A percentile compares a stretch with the other conserved stretches of the same genome.
These are phyloP conservation scores for Sapria himalayana DNA, from an alignment of 345 rosid genomes.

Conservation along the genomic window DNA sequence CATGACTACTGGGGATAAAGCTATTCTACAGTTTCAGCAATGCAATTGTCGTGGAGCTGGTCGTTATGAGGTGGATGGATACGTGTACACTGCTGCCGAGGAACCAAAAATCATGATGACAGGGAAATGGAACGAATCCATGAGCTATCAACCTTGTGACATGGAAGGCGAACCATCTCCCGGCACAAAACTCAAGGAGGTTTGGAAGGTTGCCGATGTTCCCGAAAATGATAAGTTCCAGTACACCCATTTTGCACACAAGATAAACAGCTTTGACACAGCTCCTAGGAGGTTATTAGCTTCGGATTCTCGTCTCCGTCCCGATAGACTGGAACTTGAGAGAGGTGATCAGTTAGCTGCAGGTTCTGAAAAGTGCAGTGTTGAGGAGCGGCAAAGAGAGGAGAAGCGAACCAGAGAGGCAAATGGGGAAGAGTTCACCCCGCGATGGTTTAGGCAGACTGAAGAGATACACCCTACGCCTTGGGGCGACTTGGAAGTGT, in stretches of 20 bases:
- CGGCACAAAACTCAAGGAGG: conserved; percentile 67
- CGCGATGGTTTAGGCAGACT: conserved; percentile 55
- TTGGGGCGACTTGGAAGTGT: conserved; percentile 75
- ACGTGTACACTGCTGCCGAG: conserved; percentile 54
- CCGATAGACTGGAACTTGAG: conserved; percentile 67
- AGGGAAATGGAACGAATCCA: conserved; percentile 63
- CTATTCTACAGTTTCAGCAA: conserved; percentile 57
- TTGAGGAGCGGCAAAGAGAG: conserved; percentile 68
- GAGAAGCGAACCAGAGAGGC: conserved; percentile 56
- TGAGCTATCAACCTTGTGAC: conserved; percentile 68
- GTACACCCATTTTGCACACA: conserved; percentile 64
- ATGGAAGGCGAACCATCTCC: conserved; percentile 59
- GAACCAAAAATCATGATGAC: conserved; percentile 77
- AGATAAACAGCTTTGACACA: conserved; percentile 66
- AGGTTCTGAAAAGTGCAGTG: conserved; percentile 55
- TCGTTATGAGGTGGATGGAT: conserved; percentile 76
- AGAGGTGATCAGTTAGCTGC: conserved; percentile 53
- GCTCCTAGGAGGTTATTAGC: conserved; percentile 63
- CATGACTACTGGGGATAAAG: conserved; percentile 58
- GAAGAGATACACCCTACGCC: conserved; percentile 50
- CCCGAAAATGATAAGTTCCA: conserved; percentile 64
- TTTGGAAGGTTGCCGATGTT: conserved; percentile 54
- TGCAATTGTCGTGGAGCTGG: conserved; percentile 85
- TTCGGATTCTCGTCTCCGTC: conserved; percentile 75
- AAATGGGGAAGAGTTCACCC: conserved; percentile 29